phyloP scores from a whole-genome alignment of 805 yeast genomes.

The Barnettozyma salicaria region DNA sequence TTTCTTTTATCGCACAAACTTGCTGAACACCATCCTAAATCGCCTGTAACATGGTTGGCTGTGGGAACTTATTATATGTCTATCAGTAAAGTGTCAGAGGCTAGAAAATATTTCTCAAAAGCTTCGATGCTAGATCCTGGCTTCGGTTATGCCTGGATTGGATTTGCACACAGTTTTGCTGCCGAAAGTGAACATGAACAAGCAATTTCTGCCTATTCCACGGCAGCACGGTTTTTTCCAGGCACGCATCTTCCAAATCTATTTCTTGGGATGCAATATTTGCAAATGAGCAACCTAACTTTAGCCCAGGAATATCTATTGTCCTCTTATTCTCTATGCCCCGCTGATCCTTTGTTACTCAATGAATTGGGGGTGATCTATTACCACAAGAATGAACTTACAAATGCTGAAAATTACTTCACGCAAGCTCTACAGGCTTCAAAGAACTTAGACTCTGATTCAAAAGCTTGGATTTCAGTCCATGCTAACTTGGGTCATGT shows the following conservation, averaged over 20 bases:
- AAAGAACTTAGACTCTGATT: slow-evolving; percentile 62
- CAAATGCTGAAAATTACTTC: slow-evolving; percentile 64
- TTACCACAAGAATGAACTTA: slow-evolving; percentile 65
- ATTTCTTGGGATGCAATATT: slow-evolving; percentile 93
- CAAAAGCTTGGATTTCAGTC: slow-evolving; percentile 79
- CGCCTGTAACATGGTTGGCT: slow-evolving; percentile 84
- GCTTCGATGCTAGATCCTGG: slow-evolving; percentile 85
- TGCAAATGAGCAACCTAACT: slow-evolving; percentile 76
- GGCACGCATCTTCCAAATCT: slow-evolving; percentile 87
- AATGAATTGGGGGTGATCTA: slow-evolving; percentile 93
- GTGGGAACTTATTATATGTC: slow-evolving; percentile 86
- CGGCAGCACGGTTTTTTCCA: slow-evolving; percentile 86
- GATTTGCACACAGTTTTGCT: slow-evolving; percentile 97
- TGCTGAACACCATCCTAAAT: slow-evolving; percentile 77
- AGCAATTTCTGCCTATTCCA: slow-evolving; percentile 94
- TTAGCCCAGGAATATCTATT: slow-evolving; percentile 82
- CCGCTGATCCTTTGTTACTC: slow-evolving; percentile 77
- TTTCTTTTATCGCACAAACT: slow-evolving; percentile 77
- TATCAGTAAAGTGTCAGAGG: slow-evolving; percentile 67
- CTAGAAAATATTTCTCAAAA: slow-evolving; percentile 81
- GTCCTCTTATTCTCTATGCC: slow-evolving; percentile 71
- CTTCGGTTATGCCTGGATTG: slow-evolving; percentile 95
- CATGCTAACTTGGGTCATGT: slow-evolving; percentile 88
- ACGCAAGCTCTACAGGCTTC: slow-evolving; percentile 68
- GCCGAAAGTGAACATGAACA: slow-evolving; percentile 99